Percentiles rank a stretch among this genome's conserved stretches.
Conservation (phyloP, 768 basidiomycete genomes). For the Tephrocybe sp. region DNA sequence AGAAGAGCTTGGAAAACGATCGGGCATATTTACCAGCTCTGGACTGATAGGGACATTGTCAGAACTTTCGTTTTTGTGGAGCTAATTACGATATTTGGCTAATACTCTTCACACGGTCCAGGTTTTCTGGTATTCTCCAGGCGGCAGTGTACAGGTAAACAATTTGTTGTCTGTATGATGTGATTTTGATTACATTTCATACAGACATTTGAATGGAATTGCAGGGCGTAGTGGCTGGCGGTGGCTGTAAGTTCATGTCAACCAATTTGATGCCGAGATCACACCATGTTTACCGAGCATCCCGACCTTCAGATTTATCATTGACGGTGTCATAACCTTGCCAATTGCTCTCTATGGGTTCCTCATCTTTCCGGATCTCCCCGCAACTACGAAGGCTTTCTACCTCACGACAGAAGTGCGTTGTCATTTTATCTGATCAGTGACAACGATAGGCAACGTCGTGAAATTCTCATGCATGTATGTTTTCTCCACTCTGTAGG, state of each 20-base stretch:
- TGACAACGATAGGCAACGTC: not conserved
- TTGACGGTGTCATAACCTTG: conserved; percentile 68
- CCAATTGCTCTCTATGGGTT: conserved; percentile 74
- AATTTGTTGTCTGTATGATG: too few relatives aligned
- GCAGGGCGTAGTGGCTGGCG: conserved; percentile 63
- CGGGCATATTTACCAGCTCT: conserved; percentile 68
- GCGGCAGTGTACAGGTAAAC: conserved; percentile 61
- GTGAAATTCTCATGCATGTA: conserved; percentile 6
- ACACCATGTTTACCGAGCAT: not conserved
- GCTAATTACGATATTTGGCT: not conserved
- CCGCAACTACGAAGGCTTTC: conserved; percentile 58
- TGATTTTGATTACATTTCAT: conserved; percentile 2
- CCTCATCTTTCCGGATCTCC: conserved; percentile 69
- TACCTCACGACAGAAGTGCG: conserved; percentile 59
- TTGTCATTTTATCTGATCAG: not conserved
- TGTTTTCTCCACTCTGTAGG: conserved; percentile 32
- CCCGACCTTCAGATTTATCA: conserved; percentile 47
- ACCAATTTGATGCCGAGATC: not conserved
- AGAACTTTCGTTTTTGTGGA: conserved; percentile 7
- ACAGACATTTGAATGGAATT: conserved; percentile 52
- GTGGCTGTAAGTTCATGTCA: conserved; percentile 48
- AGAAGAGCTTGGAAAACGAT: conserved; percentile 67
- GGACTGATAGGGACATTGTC: conserved; percentile 61
- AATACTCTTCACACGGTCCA: conserved; percentile 19
- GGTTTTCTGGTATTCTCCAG: conserved; percentile 66